Conservation (phyloP, 768 basidiomycete species). For the Rhizopogon rudus region DNA sequence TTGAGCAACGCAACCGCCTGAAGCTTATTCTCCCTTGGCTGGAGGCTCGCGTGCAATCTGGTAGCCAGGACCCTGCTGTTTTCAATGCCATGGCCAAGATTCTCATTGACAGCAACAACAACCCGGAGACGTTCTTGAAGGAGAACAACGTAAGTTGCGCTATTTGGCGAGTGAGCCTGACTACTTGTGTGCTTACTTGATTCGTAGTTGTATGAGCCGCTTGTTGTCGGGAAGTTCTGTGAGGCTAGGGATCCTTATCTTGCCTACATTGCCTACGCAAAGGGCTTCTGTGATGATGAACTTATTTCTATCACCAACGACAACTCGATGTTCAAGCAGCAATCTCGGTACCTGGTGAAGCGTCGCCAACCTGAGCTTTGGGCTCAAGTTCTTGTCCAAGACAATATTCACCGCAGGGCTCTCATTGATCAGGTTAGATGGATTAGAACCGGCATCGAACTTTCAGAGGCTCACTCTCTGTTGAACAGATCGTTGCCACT, state of each 20-base stretch:
- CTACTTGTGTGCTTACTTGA: slow-evolving; percentile 3
- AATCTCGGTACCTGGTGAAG: slow-evolving; percentile 96
- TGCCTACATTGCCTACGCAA: slow-evolving; percentile 98
- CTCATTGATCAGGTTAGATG: slow-evolving; percentile 82
- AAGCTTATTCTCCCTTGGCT: slow-evolving; percentile 98
- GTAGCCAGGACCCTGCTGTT: slow-evolving; percentile 88
- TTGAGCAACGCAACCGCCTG: slow-evolving; percentile 91
- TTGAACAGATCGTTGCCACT: slow-evolving; percentile 77
- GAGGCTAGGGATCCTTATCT: slow-evolving; percentile 97
- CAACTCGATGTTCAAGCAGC: slow-evolving; percentile 99
- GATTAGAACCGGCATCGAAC: neutral
- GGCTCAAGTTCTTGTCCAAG: slow-evolving; percentile 87
- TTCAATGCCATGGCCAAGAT: slow-evolving; percentile 99
- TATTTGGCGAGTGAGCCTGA: neutral
- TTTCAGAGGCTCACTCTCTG: neutral
- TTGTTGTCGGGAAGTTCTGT: slow-evolving; percentile 98
- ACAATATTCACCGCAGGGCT: slow-evolving; percentile 88
- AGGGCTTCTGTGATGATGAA: slow-evolving; percentile 98
- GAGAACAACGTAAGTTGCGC: slow-evolving; percentile 83
- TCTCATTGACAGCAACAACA: slow-evolving; percentile 97
- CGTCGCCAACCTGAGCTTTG: slow-evolving; percentile 93
- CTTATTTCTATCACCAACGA: slow-evolving; percentile 96
- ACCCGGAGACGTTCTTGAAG: slow-evolving; percentile 96
- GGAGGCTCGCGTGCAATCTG: slow-evolving; percentile 88
- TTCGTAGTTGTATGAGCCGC: slow-evolving; percentile 84